Evolutionary conservation across 2,329 filamentous ascomycete genomes (phyloP), one percentile per base, ranked within the genome.

Genomic region (Pseudocercospora eumusae): DNA sequence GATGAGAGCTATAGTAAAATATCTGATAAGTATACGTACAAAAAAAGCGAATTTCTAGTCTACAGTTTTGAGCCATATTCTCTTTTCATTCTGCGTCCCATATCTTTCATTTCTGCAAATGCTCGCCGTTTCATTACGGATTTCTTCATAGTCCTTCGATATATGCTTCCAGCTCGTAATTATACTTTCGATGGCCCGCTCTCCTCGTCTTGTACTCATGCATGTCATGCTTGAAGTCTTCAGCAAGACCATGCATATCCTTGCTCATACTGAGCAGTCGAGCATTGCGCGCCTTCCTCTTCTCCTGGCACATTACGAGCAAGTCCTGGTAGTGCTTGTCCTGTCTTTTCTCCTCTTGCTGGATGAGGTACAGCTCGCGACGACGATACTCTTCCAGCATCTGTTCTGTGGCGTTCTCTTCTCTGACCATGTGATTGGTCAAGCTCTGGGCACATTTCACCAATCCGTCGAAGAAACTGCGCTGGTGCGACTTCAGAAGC

Each of bases 381-480:
- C 74, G 69, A 36, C 73, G 74, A 65, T 80, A 84, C 23, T 75
- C 76, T 7, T 77, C 73, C 3, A 82, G 68, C 25, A 82, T 77
- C 27, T 79, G 74, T 3, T 69, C 70, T 25, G 82, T 74, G 0
- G 77, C 78, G 3, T 74, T 75, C 66, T 82, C 81, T 49, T 79
- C 76, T n/a, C 78, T 75, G 8, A 81, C 73, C 18, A 85, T 75
- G 59, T 82, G 76, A 1, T 70, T 75, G 8, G 79, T 67, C 9
- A 84, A 74, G 18, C 73, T 73, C 72, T 82, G 66, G 3, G 77
- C 76, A 3, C 72, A n/a, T 72, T 72, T 21, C 1, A 77, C 69
- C 23, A 81, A 68, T 36, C 74, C 69, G 15, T 78, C 75, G 42
- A 75, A 72, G 5, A 80, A 62, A 40, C 70, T 69, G 28, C 72